Evolutionary conservation across 2,329 filamentous ascomycete genomes (phyloP).

Genomic region (Talaromyces sp.): DNA sequence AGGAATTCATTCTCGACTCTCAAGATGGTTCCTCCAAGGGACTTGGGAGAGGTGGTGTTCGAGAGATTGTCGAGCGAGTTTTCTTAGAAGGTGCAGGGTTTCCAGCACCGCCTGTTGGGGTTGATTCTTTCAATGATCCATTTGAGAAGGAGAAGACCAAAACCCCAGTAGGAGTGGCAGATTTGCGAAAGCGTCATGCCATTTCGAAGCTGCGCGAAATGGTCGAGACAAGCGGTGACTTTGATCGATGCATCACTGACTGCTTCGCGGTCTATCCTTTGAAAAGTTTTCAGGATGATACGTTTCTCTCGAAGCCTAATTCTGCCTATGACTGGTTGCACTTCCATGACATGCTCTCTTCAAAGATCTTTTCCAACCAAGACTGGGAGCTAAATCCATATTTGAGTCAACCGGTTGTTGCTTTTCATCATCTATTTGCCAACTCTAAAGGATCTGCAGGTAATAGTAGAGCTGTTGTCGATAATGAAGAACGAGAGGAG

Average conservation of each 20-base stretch:
- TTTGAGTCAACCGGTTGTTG: conserved; percentile 76
- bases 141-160: conserved; percentile 21
- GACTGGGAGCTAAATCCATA: conserved; percentile 92
- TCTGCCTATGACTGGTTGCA: conserved; percentile 89
- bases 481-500: conserved; percentile 39
- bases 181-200: conserved; percentile 54
- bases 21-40: conserved; percentile 50
- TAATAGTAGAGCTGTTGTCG: conserved; percentile 36
- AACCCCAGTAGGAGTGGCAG: conserved; percentile 50
- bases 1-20: conserved; percentile 51
- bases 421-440: conserved; percentile 87
- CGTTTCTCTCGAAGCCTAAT: conserved; percentile 79
- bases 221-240: conserved; percentile 57
- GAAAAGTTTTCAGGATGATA: conserved; percentile 89
- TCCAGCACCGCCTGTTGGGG: conserved; percentile 36
- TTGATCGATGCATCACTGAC: conserved; percentile 59
- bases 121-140: conserved; percentile 31
- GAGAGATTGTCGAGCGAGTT: conserved; percentile 60
- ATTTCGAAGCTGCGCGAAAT: conserved; percentile 55
- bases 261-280: conserved; percentile 82
- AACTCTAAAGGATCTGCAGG: conserved; percentile 52
- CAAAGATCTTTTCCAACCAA: conserved; percentile 72
- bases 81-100: conserved; percentile 62
- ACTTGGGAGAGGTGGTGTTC: conserved; percentile 57
- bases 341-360: conserved; percentile 81